A percentile compares a stretch with the other conserved stretches of the same genome.
Conservation (phyloP, 2,329 filamentous ascomycete species). For the Fusarium goolgardi region DNA sequence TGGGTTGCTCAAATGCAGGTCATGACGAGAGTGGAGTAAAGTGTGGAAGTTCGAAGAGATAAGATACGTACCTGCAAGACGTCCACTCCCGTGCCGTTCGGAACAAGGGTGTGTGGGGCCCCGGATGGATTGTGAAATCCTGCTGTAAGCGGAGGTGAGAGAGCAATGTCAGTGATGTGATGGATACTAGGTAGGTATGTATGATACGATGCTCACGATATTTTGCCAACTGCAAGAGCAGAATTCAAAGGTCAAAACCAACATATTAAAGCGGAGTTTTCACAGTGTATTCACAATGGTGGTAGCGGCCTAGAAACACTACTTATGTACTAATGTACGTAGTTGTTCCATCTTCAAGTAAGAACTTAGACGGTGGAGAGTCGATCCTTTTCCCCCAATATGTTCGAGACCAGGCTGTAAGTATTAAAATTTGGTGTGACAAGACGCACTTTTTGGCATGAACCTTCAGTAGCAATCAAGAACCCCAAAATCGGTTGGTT, state of each 20-base stretch:
- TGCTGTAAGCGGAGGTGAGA: slow-evolving; percentile 19
- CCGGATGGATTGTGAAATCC: slow-evolving; percentile 15
- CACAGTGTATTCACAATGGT: neutral
- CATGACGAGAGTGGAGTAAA: slow-evolving; percentile 22
- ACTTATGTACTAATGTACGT: neutral
- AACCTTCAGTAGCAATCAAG: slow-evolving; percentile 1
- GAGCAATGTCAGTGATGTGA: neutral
- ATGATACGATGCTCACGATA: neutral
- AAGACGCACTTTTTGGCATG: slow-evolving; percentile 6
- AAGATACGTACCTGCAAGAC: slow-evolving; percentile 36
- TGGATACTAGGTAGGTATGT: neutral
- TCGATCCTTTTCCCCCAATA: neutral
- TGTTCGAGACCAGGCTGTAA: slow-evolving; percentile 1
- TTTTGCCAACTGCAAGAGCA: neutral
- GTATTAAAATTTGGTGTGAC: slow-evolving; percentile 7
- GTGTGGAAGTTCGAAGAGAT: neutral
- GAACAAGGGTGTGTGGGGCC: slow-evolving; percentile 30
- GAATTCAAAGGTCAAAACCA: neutral
- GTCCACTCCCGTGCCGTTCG: slow-evolving; percentile 23
- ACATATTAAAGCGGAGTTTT: neutral
- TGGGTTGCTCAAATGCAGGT: slow-evolving; percentile 18
- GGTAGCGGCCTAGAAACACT: too few species aligned
- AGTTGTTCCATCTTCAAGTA: neutral
- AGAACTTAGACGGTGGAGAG: too few species aligned
- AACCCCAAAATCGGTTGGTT: slow-evolving; percentile 20